Percentiles rank a stretch among this genome's conserved stretches.
Conservation (phyloP, 1,284 basidiomycete genomes). For the Rhodotorula sp. region DNA sequence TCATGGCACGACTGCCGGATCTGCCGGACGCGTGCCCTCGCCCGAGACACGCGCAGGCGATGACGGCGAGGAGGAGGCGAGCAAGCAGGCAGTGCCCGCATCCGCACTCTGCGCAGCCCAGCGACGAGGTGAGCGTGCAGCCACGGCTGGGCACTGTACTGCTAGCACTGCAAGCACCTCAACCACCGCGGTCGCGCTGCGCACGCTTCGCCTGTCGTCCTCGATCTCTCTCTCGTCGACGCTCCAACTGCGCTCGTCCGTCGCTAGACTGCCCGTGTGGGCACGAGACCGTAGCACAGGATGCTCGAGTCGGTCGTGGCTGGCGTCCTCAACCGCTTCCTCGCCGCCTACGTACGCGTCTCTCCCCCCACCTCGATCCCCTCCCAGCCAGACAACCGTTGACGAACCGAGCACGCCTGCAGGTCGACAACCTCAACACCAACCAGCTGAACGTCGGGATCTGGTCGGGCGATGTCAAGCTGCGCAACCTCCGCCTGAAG, state of each 20-base stretch:
- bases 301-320: slow-evolving; percentile 41
- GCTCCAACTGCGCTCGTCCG: neutral
- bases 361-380: neutral
- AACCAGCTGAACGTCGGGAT: slow-evolving; percentile 95
- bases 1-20: too few relatives aligned
- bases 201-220: too few relatives aligned
- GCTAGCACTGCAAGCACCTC: too few relatives aligned
- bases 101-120: too few relatives aligned
- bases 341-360: slow-evolving; percentile 48
- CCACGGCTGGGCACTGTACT: too few relatives aligned
- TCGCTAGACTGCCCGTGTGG: neutral
- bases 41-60: too few relatives aligned
- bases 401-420: slow-evolving; percentile 50
- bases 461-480: slow-evolving; percentile 70
- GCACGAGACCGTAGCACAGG: neutral
- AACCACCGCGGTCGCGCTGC: too few relatives aligned
- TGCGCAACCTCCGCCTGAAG: slow-evolving; percentile 76
- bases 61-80: too few relatives aligned
- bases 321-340: slow-evolving; percentile 47
- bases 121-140: too few relatives aligned
- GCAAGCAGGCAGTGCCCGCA: too few relatives aligned
- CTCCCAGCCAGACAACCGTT: neutral
- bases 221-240: neutral
- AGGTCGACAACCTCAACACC: slow-evolving; percentile 95
- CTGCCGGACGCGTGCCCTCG: too few relatives aligned